Evolutionary conservation across 2,329 filamentous ascomycete genomes (phyloP).

Genomic region (Drechslerella coelobrocha): DNA sequence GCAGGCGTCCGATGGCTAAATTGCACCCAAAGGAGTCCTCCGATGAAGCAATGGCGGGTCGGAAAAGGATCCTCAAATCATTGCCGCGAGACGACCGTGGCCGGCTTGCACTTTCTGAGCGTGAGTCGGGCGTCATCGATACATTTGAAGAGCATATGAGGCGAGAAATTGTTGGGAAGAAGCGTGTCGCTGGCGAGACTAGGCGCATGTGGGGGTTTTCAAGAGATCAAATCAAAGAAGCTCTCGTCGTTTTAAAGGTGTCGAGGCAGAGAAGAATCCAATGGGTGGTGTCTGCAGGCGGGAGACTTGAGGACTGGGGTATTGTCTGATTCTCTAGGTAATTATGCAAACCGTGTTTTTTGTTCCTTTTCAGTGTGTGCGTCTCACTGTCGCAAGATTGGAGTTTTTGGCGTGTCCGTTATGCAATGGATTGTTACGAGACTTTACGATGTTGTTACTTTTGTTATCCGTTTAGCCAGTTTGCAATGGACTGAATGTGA

Average conservation of each 20-base stretch:
- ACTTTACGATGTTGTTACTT: conserved; percentile 1
- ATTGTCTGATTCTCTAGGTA: conserved; percentile 15
- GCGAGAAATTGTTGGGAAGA: conserved; percentile 39
- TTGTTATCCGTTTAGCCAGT: no score
- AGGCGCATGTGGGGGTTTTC: conserved; percentile 46
- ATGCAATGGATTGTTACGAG: not conserved
- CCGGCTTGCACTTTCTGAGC: conserved; percentile 29
- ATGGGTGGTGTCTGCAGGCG: conserved; percentile 40
- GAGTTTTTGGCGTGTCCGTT: not conserved
- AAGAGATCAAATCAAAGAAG: conserved; percentile 45
- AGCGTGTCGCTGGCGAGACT: conserved; percentile 37
- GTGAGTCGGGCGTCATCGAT: conserved; percentile 34
- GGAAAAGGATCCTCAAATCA: conserved; percentile 21
- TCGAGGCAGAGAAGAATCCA: conserved; percentile 46
- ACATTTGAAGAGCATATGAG: conserved; percentile 39
- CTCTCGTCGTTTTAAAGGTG: conserved; percentile 35
- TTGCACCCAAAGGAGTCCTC: conserved; percentile 34
- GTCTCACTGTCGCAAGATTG: conserved; percentile 12
- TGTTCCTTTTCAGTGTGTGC: conserved; percentile 11
- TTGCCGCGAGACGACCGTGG: conserved; percentile 29
- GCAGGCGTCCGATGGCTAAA: conserved; percentile 24
- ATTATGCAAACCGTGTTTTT: not conserved
- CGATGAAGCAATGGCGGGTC: conserved; percentile 32
- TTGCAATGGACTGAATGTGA: no score
- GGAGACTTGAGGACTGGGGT: conserved; percentile 43